Evolutionary conservation across 176 grass and related monocot species (phyloP).

Genomic region (Oryza australiensis): DNA sequence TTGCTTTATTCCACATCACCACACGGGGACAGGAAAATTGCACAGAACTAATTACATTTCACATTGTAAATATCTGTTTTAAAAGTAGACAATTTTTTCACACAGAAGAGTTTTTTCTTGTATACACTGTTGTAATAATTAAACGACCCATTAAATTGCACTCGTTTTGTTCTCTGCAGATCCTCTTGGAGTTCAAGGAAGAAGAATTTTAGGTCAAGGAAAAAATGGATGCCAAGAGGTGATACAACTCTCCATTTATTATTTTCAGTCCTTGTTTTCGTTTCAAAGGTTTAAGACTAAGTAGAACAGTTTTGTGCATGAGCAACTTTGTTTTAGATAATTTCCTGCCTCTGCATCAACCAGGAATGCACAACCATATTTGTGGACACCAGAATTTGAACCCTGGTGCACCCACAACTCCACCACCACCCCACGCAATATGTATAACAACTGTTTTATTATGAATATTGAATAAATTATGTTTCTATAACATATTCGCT

Average conservation of each 20-base stretch:
- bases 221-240: slow-evolving; percentile 76
- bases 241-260: not conserved
- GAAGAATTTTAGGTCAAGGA: slow-evolving; percentile 65
- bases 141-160: not conserved
- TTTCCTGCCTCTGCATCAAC: too few relatives aligned
- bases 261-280: not conserved
- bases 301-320: not conserved
- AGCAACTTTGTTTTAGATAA: too few relatives aligned
- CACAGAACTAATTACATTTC: not conserved
- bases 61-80: not conserved
- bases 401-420: too few relatives aligned
- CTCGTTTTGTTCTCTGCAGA: slow-evolving; percentile 59
- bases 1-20: not conserved
- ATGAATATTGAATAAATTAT: not conserved
- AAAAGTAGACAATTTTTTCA: not conserved
- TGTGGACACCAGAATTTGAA: too few relatives aligned
- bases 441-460: not conserved
- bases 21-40: not conserved
- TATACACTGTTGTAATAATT: not conserved
- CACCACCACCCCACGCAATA: not conserved
- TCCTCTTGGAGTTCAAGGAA: slow-evolving; percentile 90
- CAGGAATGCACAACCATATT: too few relatives aligned
- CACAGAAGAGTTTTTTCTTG: not conserved
- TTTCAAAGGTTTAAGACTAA: not conserved
- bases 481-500: not conserved